Evolutionary conservation across 208 protist genomes (phyloP).

Genomic region (Trypanosoma grayi): DNA sequence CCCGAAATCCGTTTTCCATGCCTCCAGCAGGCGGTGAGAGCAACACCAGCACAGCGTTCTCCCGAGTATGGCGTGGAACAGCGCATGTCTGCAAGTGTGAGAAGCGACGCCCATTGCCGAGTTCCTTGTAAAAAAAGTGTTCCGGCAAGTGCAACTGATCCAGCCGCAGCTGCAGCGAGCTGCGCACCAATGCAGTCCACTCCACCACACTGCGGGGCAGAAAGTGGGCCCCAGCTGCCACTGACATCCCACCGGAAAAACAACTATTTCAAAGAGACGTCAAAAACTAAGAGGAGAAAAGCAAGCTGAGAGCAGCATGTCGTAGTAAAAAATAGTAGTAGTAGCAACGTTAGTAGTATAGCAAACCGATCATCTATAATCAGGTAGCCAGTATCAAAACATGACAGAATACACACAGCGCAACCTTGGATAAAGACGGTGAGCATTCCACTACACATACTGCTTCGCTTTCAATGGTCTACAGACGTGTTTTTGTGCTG

Average conservation of each 20-base stretch:
- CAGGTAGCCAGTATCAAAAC: no score
- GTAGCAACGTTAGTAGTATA: no score
- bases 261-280: neutral
- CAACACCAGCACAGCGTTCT: constrained; percentile 63
- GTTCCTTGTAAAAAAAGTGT: constrained; percentile 62
- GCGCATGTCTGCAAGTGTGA: constrained; percentile 34
- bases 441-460: no score
- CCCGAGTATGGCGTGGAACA: neutral
- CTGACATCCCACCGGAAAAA: neutral
- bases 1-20: constrained; percentile 39
- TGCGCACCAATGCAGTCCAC: constrained; percentile 48
- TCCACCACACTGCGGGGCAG: constrained; percentile 51
- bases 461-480: no score
- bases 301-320: no score
- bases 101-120: constrained; percentile 20
- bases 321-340: no score
- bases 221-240: constrained; percentile 7
- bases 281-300: neutral
- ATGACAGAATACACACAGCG: no score
- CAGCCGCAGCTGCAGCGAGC: constrained; percentile 38
- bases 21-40: constrained; percentile 45
- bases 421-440: no score
- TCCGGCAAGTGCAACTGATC: constrained; percentile 45
- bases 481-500: no score
- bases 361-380: no score